Percentiles rank a stretch among this genome's conserved stretches.
These are phyloP conservation scores for Coriaria nepalensis DNA, from an alignment of 306 rosid genomes.

Conservation along the genomic window DNA sequence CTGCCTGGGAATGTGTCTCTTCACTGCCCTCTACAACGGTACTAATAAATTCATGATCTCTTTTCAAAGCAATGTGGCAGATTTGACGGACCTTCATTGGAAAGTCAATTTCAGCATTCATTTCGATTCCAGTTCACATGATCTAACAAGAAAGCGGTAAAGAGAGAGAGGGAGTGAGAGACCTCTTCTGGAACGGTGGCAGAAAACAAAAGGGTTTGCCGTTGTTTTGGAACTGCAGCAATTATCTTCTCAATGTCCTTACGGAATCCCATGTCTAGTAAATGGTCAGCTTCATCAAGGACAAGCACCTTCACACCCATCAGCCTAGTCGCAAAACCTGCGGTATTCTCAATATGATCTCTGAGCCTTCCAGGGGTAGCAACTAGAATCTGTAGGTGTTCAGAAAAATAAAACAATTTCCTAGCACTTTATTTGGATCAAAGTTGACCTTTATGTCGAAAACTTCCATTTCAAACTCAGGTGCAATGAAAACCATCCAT, in stretches of 20 bases:
- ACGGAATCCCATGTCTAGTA: constrained; percentile 96
- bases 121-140: background rate
- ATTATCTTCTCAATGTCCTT: constrained; percentile 82
- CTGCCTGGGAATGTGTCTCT: constrained; percentile 88
- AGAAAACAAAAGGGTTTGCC: constrained; percentile 86
- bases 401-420: constrained; percentile 6
- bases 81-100: constrained; percentile 80
- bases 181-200: constrained; percentile 95
- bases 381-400: constrained; percentile 68
- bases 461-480: no score
- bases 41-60: constrained; percentile 76
- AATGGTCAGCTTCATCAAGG: constrained; percentile 97
- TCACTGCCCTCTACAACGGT: constrained; percentile 78
- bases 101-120: constrained; percentile 11
- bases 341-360: constrained; percentile 83
- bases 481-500: no score
- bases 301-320: constrained; percentile 91
- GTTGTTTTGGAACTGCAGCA: constrained; percentile 77
- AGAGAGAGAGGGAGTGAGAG: background rate
- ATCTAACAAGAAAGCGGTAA: constrained; percentile 2
- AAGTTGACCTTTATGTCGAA: no score
- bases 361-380: constrained; percentile 99
- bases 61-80: constrained; percentile 75
- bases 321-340: constrained; percentile 85
- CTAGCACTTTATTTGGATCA: no score